Percentiles rank a stretch among this genome's conserved stretches.
Evolutionary conservation across 129 eudicot species (phyloP).

Genomic region (Deinandra increscens): DNA sequence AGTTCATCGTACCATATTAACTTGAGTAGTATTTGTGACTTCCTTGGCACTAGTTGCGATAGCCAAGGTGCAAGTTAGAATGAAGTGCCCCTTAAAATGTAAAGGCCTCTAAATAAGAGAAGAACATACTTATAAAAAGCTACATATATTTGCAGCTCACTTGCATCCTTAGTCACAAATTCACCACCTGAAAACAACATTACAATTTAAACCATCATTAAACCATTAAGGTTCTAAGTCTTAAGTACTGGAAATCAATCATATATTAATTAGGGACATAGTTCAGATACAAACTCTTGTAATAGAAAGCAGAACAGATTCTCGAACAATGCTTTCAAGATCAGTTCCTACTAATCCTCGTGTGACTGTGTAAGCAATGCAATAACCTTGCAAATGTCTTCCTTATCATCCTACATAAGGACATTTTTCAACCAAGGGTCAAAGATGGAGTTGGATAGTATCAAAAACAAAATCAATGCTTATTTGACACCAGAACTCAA

Average conservation of each 20-base stretch:
- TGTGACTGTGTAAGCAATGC: conserved; percentile 41
- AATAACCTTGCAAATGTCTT: conserved; percentile 33
- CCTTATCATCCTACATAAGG: conserved; percentile 36
- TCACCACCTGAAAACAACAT: conserved; percentile 39
- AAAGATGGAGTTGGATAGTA: too few species aligned
- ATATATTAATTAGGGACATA: neutral
- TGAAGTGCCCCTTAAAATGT: too few species aligned
- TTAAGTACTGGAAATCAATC: neutral
- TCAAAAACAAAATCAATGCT: too few species aligned
- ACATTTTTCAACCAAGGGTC: conserved; percentile 33
- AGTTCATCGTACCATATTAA: too few species aligned
- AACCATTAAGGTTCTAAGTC: neutral
- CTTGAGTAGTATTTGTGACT: too few species aligned
- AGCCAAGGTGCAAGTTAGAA: too few species aligned
- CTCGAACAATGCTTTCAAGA: conserved; percentile 46
- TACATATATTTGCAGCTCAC: too few species aligned
- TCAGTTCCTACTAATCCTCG: conserved; percentile 57
- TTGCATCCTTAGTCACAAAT: conserved; percentile 39
- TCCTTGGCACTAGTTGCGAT: too few species aligned
- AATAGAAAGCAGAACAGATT: conserved; percentile 50
- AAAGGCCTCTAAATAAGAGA: too few species aligned
- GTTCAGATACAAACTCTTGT: conserved; percentile 36
- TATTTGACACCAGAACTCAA: too few species aligned
- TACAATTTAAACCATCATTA: neutral
- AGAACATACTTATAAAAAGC: too few species aligned